These are phyloP conservation scores for Sarocladium oryzae DNA, from an alignment of 2,329 filamentous ascomycete genomes.

Conservation along the genomic window DNA sequence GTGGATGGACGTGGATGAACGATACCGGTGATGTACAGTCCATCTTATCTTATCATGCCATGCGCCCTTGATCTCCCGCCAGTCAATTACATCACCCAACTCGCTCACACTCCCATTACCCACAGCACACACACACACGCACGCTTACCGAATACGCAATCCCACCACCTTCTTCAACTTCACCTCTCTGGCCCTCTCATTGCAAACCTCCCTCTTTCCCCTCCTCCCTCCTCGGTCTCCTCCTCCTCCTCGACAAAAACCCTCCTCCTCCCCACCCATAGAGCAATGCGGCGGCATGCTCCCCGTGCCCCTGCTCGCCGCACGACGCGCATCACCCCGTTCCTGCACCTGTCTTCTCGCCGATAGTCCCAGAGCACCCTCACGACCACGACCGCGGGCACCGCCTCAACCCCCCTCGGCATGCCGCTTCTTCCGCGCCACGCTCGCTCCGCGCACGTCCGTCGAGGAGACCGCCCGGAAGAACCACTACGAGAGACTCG, in stretches of 20 bases:
- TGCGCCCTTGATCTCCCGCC: background rate
- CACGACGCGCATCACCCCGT: slow-evolving; percentile 10
- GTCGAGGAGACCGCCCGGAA: slow-evolving; percentile 18
- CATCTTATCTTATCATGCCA: background rate
- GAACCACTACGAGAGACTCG: slow-evolving; percentile 79
- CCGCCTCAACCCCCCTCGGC: background rate
- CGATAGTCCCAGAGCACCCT: slow-evolving; percentile 20
- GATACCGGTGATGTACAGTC: no score
- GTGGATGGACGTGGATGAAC: no score
- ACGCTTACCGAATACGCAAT: background rate
- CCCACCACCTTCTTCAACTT: background rate
- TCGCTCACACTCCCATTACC: slow-evolving; percentile 16
- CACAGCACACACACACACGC: slow-evolving; percentile 12
- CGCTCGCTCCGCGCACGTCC: slow-evolving; percentile 15
- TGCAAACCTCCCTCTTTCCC: background rate
- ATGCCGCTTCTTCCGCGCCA: slow-evolving; percentile 17
- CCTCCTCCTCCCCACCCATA: slow-evolving; percentile 15
- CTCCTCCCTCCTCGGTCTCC: background rate
- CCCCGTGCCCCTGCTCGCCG: slow-evolving; percentile 18
- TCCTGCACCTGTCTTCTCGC: slow-evolving; percentile 11
- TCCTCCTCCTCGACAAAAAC: slow-evolving; percentile 8
- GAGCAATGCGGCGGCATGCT: slow-evolving; percentile 61
- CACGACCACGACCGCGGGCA: slow-evolving; percentile 15
- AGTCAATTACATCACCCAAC: slow-evolving; percentile 22
- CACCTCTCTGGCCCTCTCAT: no score